Percentiles rank a stretch among this genome's conserved stretches.
Conservation (phyloP, 495 filamentous ascomycete genomes). For the Delitschia confertaspora region DNA sequence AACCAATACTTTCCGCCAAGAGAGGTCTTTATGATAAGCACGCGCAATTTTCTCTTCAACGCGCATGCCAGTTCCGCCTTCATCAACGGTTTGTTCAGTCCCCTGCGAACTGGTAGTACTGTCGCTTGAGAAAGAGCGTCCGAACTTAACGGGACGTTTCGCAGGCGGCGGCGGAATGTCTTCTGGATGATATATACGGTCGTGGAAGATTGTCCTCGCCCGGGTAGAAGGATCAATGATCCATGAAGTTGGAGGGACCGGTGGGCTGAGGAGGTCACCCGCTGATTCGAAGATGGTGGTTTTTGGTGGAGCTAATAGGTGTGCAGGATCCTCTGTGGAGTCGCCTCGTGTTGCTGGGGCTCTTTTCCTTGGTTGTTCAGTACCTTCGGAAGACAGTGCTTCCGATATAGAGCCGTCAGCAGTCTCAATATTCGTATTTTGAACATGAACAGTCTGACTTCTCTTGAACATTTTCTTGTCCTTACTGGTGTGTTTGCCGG, state of each 20-base stretch:
- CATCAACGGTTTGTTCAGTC: constrained; percentile 21
- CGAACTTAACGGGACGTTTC: constrained; percentile 43
- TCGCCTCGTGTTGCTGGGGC: constrained; percentile 39
- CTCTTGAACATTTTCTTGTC: constrained; percentile 32
- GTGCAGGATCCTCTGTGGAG: constrained; percentile 38
- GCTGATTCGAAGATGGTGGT: constrained; percentile 94
- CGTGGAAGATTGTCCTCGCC: constrained; percentile 92
- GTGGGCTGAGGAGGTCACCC: constrained; percentile 83
- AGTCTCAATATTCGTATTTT: constrained; percentile 5
- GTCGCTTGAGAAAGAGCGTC: constrained; percentile 40
- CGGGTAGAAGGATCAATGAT: constrained; percentile 72
- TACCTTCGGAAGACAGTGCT: constrained; percentile 10
- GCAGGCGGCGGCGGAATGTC: constrained; percentile 77
- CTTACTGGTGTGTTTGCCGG: constrained; percentile 28
- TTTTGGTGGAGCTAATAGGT: constrained; percentile 63
- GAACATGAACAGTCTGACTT: constrained; percentile 30
- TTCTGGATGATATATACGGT: constrained; percentile 84
- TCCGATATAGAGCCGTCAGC: constrained; percentile 4
- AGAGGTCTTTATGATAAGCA: constrained; percentile 80
- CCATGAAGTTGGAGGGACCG: constrained; percentile 69
- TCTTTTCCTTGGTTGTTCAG: constrained; percentile 13
- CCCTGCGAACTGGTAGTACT: constrained; percentile 15
- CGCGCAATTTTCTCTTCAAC: constrained; percentile 97
- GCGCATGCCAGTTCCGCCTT: constrained; percentile 60
- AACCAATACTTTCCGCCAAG: constrained; percentile 94